These are phyloP conservation scores for Plasmodium vivax DNA, from an alignment of 169 alveolate genomes.

Conservation along the genomic window DNA sequence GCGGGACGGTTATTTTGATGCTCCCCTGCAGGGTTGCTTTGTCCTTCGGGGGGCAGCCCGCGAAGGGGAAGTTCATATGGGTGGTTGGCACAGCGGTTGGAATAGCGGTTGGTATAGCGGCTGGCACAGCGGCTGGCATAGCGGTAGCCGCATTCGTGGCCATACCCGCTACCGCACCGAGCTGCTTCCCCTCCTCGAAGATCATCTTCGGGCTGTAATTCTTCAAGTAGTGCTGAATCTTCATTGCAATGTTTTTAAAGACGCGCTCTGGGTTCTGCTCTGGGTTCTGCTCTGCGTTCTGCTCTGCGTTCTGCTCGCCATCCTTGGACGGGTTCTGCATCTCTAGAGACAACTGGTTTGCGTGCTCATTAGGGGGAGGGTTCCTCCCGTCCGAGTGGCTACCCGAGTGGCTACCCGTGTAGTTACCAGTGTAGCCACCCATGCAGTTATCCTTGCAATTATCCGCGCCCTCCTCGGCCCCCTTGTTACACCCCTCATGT, in stretches of 20 bases:
- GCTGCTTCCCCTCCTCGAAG: not conserved
- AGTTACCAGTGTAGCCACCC: too few species aligned
- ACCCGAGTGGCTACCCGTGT: not conserved
- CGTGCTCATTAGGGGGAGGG: not conserved
- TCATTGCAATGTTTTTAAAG: conserved; percentile 13
- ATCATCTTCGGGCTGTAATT: conserved; percentile 3
- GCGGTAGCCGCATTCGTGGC: not conserved
- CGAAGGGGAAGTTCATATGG: not conserved
- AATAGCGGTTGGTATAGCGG: not conserved
- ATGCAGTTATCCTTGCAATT: not conserved
- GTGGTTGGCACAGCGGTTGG: not conserved
- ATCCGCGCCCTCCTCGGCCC: not conserved
- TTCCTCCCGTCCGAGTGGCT: not conserved
- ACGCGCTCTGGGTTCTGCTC: not conserved
- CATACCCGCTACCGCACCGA: not conserved
- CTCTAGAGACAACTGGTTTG: not conserved
- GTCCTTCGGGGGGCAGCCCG: not conserved
- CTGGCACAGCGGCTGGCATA: not conserved
- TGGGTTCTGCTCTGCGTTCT: too few species aligned
- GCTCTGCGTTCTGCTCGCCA: not conserved
- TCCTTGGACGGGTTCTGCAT: not conserved
- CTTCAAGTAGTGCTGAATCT: not conserved
- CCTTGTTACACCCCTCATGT: not conserved
- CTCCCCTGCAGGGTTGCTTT: not conserved
- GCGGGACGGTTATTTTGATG: not conserved